Evolutionary conservation across 2,329 filamentous ascomycete species (phyloP).

Genomic region (Helotiales sp.): DNA sequence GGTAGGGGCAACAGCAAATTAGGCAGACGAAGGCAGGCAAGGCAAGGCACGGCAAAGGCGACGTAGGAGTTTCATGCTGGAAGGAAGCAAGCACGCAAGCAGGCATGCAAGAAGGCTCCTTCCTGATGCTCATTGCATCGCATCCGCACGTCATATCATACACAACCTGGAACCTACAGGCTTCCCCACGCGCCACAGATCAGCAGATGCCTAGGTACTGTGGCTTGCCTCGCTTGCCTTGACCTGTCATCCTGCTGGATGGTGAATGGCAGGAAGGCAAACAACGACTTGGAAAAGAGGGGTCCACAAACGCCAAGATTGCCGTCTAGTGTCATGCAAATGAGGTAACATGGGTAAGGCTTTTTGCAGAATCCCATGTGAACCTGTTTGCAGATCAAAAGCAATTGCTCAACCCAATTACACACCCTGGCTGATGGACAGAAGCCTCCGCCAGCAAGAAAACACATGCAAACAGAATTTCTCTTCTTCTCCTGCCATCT

Average conservation of each 20-base stretch:
- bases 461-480: background rate
- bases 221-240: background rate
- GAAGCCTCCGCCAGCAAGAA: background rate
- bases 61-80: no score
- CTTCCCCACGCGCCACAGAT: background rate
- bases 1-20: background rate
- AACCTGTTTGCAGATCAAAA: conserved; percentile 2
- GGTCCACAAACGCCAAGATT: background rate
- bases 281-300: background rate
- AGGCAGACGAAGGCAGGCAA: background rate
- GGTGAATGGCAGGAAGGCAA: background rate
- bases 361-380: conserved; percentile 14
- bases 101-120: no score
- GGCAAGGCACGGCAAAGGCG: no score
- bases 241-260: background rate
- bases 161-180: no score
- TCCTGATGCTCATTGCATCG: no score
- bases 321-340: background rate
- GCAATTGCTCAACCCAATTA: background rate
- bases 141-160: no score
- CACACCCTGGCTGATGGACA: background rate
- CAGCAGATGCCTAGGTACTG: background rate
- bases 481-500: background rate
- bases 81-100: no score
- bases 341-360: conserved; percentile 6